Conservation (phyloP, 257 asterid genomes). For the Euphrasia confusa region DNA sequence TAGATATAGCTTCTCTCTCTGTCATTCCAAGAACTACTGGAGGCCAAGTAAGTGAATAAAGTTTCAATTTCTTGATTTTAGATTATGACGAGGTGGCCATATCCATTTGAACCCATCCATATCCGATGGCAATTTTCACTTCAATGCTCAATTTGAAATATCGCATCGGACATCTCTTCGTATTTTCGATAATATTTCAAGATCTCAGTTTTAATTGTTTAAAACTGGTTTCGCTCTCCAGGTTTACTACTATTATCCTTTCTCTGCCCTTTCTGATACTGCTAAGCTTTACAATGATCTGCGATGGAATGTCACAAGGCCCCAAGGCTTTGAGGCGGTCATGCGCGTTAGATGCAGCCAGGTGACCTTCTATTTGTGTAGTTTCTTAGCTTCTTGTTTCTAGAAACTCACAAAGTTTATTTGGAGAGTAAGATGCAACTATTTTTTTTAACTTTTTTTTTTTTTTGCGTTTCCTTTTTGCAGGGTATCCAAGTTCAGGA, state of each 20-base stretch:
- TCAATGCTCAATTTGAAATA: constrained; percentile 3
- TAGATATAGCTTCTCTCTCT: constrained; percentile 91
- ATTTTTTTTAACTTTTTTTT: neutral
- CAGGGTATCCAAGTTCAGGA: constrained; percentile 99
- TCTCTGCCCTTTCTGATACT: constrained; percentile 91
- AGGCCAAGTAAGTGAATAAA: constrained; percentile 67
- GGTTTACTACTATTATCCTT: constrained; percentile 93
- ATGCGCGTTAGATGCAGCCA: constrained; percentile 99
- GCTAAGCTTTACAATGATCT: constrained; percentile 96
- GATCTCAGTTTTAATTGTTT: constrained; percentile 19
- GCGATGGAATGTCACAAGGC: constrained; percentile 97
- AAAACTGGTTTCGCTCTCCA: constrained; percentile 24
- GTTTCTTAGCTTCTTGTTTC: constrained; percentile 21
- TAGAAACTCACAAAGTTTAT: constrained; percentile 4
- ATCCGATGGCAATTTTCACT: neutral
- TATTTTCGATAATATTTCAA: constrained; percentile 11
- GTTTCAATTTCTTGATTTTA: constrained; percentile 16
- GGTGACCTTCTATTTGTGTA: constrained; percentile 41
- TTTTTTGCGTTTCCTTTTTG: constrained; percentile 8
- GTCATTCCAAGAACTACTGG: constrained; percentile 93
- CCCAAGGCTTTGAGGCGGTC: constrained; percentile 98
- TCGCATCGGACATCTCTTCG: constrained; percentile 3
- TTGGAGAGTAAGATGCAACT: constrained; percentile 20
- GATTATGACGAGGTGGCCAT: constrained; percentile 15
- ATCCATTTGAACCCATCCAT: constrained; percentile 13